These are phyloP conservation scores for Aspergillus sp. DNA, from an alignment of 2,329 filamentous ascomycete species.

Conservation along the genomic window DNA sequence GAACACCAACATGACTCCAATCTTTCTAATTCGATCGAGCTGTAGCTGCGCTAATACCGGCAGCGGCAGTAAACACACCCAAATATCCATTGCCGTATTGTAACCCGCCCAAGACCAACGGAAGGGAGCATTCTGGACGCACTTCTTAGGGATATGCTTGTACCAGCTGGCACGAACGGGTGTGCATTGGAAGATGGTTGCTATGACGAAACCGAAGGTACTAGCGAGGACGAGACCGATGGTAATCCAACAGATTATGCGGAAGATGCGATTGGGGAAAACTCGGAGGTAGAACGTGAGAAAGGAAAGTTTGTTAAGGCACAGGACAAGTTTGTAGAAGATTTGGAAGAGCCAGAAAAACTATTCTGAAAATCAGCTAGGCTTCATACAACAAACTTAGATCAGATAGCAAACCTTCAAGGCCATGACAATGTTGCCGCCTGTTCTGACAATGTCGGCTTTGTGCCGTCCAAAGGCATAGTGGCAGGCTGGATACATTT, in stretches of 20 bases:
- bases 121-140: constrained; percentile 5
- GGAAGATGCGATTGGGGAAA: constrained; percentile 25
- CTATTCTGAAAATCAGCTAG: neutral
- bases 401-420: neutral
- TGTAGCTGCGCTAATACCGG: constrained; percentile 5
- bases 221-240: constrained; percentile 20
- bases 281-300: constrained; percentile 33
- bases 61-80: constrained; percentile 9
- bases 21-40: constrained; percentile 2
- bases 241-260: constrained; percentile 16
- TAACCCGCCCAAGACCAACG: constrained; percentile 8
- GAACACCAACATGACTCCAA: constrained; percentile 10
- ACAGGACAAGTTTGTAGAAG: constrained; percentile 7
- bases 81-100: constrained; percentile 4
- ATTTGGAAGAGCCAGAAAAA: constrained; percentile 13
- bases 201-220: constrained; percentile 5
- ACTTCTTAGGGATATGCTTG: constrained; percentile 2
- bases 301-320: constrained; percentile 31
- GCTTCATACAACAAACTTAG: too few relatives aligned
- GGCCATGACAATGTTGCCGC: constrained; percentile 5
- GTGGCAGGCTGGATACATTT: neutral
- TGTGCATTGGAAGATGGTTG: constrained; percentile 14
- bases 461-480: constrained; percentile 9
- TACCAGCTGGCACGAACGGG: constrained; percentile 8
- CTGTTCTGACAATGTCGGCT: neutral